Percentiles rank a stretch among this genome's conserved stretches.
phyloP scores from a whole-genome alignment of 441 rosid species.

The Codiaeum variegatum region DNA sequence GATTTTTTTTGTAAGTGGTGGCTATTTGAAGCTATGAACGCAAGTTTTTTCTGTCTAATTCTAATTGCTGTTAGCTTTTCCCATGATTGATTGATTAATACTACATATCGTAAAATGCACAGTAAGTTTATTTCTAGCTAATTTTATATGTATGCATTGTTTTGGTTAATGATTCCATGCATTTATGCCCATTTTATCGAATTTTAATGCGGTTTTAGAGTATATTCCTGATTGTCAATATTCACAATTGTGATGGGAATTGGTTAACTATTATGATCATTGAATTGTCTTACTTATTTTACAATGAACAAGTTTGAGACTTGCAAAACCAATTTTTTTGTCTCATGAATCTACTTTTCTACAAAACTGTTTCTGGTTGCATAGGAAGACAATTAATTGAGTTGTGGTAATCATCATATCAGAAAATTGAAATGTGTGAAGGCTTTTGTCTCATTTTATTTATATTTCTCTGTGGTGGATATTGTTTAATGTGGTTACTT shows the following conservation, averaged over 20 bases:
- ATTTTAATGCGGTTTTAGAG: not conserved
- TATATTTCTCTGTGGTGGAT: not conserved
- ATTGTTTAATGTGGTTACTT: not conserved
- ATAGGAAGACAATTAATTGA: not conserved
- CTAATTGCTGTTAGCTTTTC: not conserved
- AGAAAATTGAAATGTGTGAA: not conserved
- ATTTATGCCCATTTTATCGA: not conserved
- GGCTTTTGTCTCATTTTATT: not conserved
- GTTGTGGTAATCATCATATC: not conserved
- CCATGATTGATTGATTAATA: not conserved
- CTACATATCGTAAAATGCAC: not conserved
- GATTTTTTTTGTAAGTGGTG: not conserved
- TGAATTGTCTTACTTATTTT: not conserved
- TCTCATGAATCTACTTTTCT: not conserved
- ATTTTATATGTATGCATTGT: constrained; percentile 1
- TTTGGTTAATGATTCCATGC: not conserved
- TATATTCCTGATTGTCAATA: not conserved
- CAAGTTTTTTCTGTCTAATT: not conserved
- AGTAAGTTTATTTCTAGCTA: not conserved
- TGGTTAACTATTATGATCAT: not conserved
- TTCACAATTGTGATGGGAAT: not conserved
- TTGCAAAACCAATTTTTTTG: not conserved
- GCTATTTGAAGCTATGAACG: not conserved
- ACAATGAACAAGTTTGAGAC: not conserved
- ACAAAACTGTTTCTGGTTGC: not conserved